Percentiles rank a stretch among this genome's conserved stretches.
Conservation (phyloP, 768 basidiomycete species). For the Agrocybe pediades region DNA sequence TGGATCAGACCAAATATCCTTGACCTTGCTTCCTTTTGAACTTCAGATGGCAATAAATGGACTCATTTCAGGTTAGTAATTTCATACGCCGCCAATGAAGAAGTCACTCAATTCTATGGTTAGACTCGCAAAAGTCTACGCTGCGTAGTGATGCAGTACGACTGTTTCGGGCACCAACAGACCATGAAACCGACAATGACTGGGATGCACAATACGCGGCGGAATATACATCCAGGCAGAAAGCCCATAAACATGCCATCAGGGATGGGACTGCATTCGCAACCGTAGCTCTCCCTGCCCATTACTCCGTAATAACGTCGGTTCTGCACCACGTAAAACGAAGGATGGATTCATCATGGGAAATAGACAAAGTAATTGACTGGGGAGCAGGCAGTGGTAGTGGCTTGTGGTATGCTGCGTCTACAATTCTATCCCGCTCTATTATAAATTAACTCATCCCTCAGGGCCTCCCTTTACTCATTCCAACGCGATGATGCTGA, state of each 20-base stretch:
- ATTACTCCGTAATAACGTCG: constrained; percentile 79
- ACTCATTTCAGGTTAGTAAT: constrained; percentile 62
- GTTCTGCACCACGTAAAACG: constrained; percentile 69
- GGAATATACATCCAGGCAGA: constrained; percentile 60
- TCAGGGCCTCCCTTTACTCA: constrained; percentile 66
- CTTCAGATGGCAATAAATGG: constrained; percentile 64
- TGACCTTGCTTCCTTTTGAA: constrained; percentile 72
- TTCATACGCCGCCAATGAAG: constrained; percentile 1
- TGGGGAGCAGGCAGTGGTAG: constrained; percentile 87
- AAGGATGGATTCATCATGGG: constrained; percentile 65
- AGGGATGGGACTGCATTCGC: constrained; percentile 86
- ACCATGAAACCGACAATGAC: constrained; percentile 27
- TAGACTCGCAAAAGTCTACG: constrained; percentile 64
- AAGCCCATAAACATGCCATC: constrained; percentile 58
- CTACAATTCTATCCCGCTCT: background rate
- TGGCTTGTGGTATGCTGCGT: constrained; percentile 69
- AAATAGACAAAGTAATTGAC: constrained; percentile 66
- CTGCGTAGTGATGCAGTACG: constrained; percentile 74
- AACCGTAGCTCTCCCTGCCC: constrained; percentile 81
- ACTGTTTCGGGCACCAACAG: constrained; percentile 50
- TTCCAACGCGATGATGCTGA: constrained; percentile 49
- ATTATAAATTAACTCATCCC: constrained; percentile 9
- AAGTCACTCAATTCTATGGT: constrained; percentile 7
- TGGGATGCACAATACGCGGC: constrained; percentile 63
- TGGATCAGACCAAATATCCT: constrained; percentile 73